A percentile compares a stretch with the other conserved stretches of the same genome.
Evolutionary conservation across 768 basidiomycete genomes (phyloP).

Genomic region (Kwoniella europaea): DNA sequence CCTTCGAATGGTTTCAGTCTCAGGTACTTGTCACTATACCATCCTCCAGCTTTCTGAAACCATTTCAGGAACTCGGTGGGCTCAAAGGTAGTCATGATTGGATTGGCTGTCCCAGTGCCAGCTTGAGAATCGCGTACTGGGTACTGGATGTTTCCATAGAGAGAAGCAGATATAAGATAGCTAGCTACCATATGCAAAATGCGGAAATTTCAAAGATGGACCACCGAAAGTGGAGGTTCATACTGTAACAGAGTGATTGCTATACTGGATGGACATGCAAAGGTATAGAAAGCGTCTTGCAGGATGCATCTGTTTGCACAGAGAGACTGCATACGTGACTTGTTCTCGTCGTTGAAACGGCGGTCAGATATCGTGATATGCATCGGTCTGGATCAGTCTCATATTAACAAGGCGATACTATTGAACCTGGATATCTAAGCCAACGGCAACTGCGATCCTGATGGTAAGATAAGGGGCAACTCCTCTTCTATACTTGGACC

Average conservation of each 20-base stretch:
- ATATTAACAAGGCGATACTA: too few relatives aligned
- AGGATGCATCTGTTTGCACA: too few relatives aligned
- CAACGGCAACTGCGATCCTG: background rate
- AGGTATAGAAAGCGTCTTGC: too few relatives aligned
- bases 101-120: too few relatives aligned
- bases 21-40: conserved; percentile 43
- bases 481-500: background rate
- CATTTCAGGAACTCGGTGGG: conserved; percentile 24
- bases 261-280: background rate
- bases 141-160: too few relatives aligned
- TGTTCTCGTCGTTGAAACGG: too few relatives aligned
- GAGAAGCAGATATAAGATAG: too few relatives aligned
- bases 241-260: background rate
- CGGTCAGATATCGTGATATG: too few relatives aligned
- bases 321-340: too few relatives aligned
- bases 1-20: conserved; percentile 50
- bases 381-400: too few relatives aligned
- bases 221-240: background rate
- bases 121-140: too few relatives aligned
- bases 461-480: background rate
- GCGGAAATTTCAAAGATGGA: background rate
- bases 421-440: background rate
- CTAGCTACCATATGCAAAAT: too few relatives aligned
- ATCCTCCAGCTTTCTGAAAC: conserved; percentile 42
- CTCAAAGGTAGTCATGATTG: conserved; percentile 11